A percentile compares a stretch with the other conserved stretches of the same genome.
These are phyloP conservation scores for Sporothrix phasma DNA, from an alignment of 2,329 filamentous ascomycete genomes.

Conservation along the genomic window DNA sequence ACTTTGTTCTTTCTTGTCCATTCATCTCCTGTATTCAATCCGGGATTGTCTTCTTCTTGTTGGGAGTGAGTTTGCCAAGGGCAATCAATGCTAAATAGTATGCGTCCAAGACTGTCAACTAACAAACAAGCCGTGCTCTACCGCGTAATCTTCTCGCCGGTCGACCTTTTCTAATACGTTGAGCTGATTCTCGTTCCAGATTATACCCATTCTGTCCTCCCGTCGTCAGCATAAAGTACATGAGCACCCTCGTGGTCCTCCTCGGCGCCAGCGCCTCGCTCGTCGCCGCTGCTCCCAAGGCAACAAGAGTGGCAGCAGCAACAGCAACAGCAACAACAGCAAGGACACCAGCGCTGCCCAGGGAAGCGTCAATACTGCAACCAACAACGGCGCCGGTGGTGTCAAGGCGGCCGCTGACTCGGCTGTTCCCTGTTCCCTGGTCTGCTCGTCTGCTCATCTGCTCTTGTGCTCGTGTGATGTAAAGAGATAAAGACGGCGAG, in stretches of 20 bases:
- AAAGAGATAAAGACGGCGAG: no score
- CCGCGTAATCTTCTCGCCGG: conserved; percentile 9
- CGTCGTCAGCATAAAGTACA: conserved; percentile 16
- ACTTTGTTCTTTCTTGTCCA: not conserved
- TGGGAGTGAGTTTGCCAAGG: conserved; percentile 1
- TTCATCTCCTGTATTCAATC: not conserved
- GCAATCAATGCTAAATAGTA: not conserved
- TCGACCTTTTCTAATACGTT: conserved; percentile 3
- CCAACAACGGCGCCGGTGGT: conserved; percentile 9
- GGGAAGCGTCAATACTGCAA: conserved; percentile 13
- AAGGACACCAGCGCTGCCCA: not conserved
- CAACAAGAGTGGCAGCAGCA: conserved; percentile 9
- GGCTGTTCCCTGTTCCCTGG: no score
- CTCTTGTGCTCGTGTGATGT: no score
- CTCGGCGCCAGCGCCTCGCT: conserved; percentile 16
- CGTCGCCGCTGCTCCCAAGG: conserved; percentile 14
- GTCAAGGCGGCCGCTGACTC: conserved; percentile 6
- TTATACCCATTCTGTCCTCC: not conserved
- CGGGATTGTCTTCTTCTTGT: not conserved
- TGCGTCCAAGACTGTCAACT: not conserved
- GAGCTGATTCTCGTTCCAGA: not conserved
- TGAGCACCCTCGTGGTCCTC: conserved; percentile 15
- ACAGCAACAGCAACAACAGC: not conserved
- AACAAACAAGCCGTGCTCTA: conserved; percentile 12
- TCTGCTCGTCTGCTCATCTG: no score